Evolutionary conservation across 345 rosid species (phyloP).

Genomic region (Hypericum perforatum): DNA sequence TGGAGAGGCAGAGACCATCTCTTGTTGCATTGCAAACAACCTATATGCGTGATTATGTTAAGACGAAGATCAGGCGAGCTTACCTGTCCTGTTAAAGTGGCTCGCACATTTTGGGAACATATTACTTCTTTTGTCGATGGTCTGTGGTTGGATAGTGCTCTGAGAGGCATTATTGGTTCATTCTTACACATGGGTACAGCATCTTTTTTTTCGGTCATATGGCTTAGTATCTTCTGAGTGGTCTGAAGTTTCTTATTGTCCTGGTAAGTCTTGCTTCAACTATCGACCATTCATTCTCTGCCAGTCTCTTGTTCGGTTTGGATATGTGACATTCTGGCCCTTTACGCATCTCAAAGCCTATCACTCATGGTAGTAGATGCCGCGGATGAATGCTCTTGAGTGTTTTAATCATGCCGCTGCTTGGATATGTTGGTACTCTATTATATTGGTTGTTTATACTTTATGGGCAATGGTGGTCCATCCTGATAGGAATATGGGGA

Average conservation of each 20-base stretch:
- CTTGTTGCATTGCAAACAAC: conserved; percentile 26
- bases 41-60: conserved; percentile 35
- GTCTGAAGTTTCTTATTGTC: conserved; percentile 54
- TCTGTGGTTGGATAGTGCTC: conserved; percentile 84
- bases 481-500: conserved; percentile 98
- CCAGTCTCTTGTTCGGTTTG: background rate
- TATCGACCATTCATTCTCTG: conserved; percentile 6
- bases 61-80: conserved; percentile 37
- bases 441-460: conserved; percentile 9
- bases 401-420: background rate
- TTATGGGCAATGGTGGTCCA: conserved; percentile 99
- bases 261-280: conserved; percentile 43
- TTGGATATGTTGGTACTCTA: background rate
- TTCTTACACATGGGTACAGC: conserved; percentile 80
- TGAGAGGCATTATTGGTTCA: conserved; percentile 82
- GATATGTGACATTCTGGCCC: background rate
- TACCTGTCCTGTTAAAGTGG: conserved; percentile 60
- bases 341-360: background rate
- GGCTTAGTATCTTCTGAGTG: conserved; percentile 81
- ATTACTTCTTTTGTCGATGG: conserved; percentile 53
- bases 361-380: too few species aligned
- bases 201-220: conserved; percentile 68
- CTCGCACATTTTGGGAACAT: conserved; percentile 60
- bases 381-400: too few species aligned
- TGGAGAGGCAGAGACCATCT: conserved; percentile 54